Evolutionary conservation across 306 rosid species (phyloP).

Genomic region (Cicer chorassanicum): DNA sequence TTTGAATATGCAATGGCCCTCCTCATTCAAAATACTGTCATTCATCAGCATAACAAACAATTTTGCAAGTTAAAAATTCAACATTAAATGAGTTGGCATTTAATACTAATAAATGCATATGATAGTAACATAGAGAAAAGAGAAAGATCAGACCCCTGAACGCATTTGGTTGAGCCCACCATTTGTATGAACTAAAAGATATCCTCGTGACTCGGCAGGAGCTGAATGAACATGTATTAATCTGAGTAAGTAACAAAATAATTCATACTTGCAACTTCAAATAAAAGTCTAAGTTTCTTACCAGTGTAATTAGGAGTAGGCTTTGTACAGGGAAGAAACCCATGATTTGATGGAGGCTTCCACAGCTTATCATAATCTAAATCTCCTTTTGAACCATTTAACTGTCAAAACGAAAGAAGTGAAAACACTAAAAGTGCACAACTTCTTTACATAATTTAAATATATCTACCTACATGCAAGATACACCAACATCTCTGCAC

Average conservation of each 20-base stretch:
- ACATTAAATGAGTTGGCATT: conserved; percentile 2
- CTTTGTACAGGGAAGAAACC: conserved; percentile 74
- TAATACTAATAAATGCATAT: conserved; percentile 20
- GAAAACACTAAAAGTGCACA: conserved; percentile 56
- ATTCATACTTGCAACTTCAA: conserved; percentile 15
- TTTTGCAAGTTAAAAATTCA: conserved; percentile 22
- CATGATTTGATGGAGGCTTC: conserved; percentile 81
- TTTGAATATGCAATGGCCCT: conserved; percentile 11
- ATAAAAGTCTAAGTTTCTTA: conserved; percentile 49
- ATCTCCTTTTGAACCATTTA: conserved; percentile 50
- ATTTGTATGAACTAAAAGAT: conserved; percentile 91
- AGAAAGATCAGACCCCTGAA: conserved; percentile 82
- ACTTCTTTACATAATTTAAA: conserved; percentile 44
- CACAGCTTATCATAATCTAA: conserved; percentile 71
- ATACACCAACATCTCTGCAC: neutral
- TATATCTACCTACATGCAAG: conserved; percentile 24
- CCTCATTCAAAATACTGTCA: conserved; percentile 22
- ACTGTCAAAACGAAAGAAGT: conserved; percentile 64
- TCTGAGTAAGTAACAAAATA: conserved; percentile 40
- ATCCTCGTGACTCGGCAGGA: conserved; percentile 73
- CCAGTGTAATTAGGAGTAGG: conserved; percentile 75
- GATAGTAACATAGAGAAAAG: conserved; percentile 25
- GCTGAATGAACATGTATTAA: conserved; percentile 58
- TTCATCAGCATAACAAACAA: conserved; percentile 20
- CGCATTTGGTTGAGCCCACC: conserved; percentile 99